Evolutionary conservation across 441 rosid species (phyloP).

Genomic region (Populus hybrid): DNA sequence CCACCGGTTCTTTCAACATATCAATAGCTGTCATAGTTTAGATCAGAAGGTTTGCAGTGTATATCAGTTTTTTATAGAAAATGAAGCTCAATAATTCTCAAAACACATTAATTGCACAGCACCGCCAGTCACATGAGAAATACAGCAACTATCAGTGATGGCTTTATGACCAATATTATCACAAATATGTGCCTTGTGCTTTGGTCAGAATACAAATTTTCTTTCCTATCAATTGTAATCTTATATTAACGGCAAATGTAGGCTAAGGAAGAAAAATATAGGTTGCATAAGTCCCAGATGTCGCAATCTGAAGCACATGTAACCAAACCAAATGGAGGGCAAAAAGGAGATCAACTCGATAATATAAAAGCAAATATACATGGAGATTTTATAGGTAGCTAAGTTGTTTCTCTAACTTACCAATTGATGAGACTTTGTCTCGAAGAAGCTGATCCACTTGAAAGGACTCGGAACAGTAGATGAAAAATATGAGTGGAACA

Average conservation of each 20-base stretch:
- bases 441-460: slow-evolving; percentile 36
- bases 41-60: not conserved
- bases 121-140: not conserved
- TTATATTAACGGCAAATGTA: not conserved
- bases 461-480: slow-evolving; percentile 42
- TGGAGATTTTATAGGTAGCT: not conserved
- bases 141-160: not conserved
- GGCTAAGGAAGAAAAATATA: too few relatives aligned
- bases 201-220: not conserved
- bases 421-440: slow-evolving; percentile 66
- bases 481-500: slow-evolving; percentile 52
- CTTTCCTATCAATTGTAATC: not conserved
- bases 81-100: not conserved
- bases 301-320: not conserved
- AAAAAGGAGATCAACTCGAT: not conserved
- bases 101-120: not conserved
- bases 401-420: slow-evolving; percentile 41
- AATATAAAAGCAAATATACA: not conserved
- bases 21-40: not conserved
- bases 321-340: not conserved
- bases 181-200: not conserved
- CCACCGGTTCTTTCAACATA: not conserved
- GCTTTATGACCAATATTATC: not conserved
- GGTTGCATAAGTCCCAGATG: not conserved
- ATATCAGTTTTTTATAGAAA: not conserved